Evolutionary conservation across 768 basidiomycete genomes (phyloP).

Genomic region (Clathrus columnatus): DNA sequence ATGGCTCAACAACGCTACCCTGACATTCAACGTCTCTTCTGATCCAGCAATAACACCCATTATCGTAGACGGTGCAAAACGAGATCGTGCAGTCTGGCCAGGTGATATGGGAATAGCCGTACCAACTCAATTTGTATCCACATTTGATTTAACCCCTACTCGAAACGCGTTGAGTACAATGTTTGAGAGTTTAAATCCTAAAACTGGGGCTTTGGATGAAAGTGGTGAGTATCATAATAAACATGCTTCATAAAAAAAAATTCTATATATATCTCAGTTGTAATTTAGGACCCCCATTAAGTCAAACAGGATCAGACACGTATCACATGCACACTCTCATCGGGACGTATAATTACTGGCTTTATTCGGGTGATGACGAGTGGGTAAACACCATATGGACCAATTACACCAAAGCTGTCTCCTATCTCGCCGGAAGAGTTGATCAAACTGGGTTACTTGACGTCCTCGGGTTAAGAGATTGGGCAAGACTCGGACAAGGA

Average conservation of each 20-base stretch:
- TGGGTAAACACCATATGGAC: slow-evolving; percentile 45
- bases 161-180: slow-evolving; percentile 44
- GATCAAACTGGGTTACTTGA: slow-evolving; percentile 5
- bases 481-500: slow-evolving; percentile 48
- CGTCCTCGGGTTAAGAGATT: slow-evolving; percentile 33
- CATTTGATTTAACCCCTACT: slow-evolving; percentile 47
- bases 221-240: neutral
- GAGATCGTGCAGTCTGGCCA: slow-evolving; percentile 44
- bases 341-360: slow-evolving; percentile 48
- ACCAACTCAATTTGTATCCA: slow-evolving; percentile 52
- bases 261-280: neutral
- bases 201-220: slow-evolving; percentile 41
- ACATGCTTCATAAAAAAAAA: neutral
- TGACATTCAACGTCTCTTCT: neutral
- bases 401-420: slow-evolving; percentile 45
- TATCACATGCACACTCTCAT: slow-evolving; percentile 57
- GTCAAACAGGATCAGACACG: slow-evolving; percentile 29
- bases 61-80: slow-evolving; percentile 13
- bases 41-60: neutral
- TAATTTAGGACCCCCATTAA: neutral
- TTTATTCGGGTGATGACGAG: slow-evolving; percentile 43
- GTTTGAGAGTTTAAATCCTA: slow-evolving; percentile 30
- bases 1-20: slow-evolving; percentile 6
- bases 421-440: slow-evolving; percentile 40
- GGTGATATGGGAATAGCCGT: slow-evolving; percentile 59